Evolutionary conservation across 1,139 yeast species (phyloP).

Genomic region (Kurtzmaniella quercitrusa): DNA sequence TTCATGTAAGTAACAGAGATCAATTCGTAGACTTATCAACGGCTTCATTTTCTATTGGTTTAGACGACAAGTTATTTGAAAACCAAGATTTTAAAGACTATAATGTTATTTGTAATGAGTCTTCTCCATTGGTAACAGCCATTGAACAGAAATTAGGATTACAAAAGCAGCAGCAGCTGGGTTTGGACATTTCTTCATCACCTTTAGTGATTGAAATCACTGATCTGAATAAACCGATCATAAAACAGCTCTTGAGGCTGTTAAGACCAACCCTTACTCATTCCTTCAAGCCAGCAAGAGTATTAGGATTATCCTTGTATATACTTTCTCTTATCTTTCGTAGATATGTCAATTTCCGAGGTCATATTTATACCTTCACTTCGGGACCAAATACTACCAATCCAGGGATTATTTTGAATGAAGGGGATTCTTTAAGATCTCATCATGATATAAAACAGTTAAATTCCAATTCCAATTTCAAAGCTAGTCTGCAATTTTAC

Average conservation of each 20-base stretch:
- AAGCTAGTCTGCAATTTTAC: slow-evolving; percentile 25
- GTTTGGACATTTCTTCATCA: not conserved
- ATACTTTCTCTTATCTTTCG: slow-evolving; percentile 19
- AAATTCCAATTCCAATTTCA: slow-evolving; percentile 20
- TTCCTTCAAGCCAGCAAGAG: slow-evolving; percentile 26
- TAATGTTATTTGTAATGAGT: not conserved
- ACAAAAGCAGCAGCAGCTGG: no score
- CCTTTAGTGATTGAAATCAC: not conserved
- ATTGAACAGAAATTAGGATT: not conserved
- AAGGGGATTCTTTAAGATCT: slow-evolving; percentile 20
- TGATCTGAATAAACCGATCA: slow-evolving; percentile 1
- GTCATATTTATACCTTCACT: slow-evolving; percentile 24
- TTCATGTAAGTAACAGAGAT: slow-evolving; percentile 19
- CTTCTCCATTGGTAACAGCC: not conserved
- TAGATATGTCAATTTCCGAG: slow-evolving; percentile 18
- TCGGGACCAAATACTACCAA: slow-evolving; percentile 33
- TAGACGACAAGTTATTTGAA: slow-evolving; percentile 5
- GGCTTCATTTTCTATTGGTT: not conserved
- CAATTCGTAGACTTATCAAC: not conserved
- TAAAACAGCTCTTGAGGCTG: slow-evolving; percentile 12
- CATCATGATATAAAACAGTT: slow-evolving; percentile 32
- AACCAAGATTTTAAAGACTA: not conserved
- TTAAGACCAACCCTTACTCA: slow-evolving; percentile 23
- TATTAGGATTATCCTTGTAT: slow-evolving; percentile 31
- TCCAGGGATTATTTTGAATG: slow-evolving; percentile 31